phyloP scores from a whole-genome alignment of 1,284 basidiomycete species.

The Paramarasmius palmivorus region DNA sequence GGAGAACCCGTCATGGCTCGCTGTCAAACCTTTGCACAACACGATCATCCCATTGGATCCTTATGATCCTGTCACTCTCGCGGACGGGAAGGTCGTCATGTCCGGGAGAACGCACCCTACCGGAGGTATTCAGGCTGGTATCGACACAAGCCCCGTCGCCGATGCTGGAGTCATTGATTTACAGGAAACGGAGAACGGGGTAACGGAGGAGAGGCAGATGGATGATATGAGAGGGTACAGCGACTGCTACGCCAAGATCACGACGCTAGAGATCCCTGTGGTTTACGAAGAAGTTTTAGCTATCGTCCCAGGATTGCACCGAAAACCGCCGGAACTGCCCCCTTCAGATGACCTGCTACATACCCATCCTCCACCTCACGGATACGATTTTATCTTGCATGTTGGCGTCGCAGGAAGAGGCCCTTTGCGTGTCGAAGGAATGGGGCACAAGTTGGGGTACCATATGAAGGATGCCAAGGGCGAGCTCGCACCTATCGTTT shows the following conservation, averaged over 20 bases:
- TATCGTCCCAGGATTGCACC: constrained; percentile 59
- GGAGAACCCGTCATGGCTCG: constrained; percentile 59
- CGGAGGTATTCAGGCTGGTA: not conserved
- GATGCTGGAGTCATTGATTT: not conserved
- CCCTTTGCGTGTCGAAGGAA: constrained; percentile 61
- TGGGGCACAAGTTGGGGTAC: constrained; percentile 72
- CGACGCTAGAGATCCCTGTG: constrained; percentile 60
- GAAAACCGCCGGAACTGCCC: constrained; percentile 61
- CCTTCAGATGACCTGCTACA: constrained; percentile 27
- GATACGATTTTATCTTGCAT: constrained; percentile 77
- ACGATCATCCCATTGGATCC: constrained; percentile 31
- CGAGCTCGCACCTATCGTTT: constrained; percentile 25
- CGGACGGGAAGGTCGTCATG: constrained; percentile 11
- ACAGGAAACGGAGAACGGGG: not conserved
- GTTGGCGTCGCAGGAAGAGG: constrained; percentile 70
- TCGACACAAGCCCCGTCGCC: not conserved
- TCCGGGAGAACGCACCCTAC: not conserved
- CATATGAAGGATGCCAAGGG: constrained; percentile 68
- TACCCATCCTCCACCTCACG: constrained; percentile 48
- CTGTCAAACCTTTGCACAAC: constrained; percentile 52
- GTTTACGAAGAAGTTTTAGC: constrained; percentile 62
- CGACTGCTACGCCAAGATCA: constrained; percentile 53
- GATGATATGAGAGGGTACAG: constrained; percentile 12
- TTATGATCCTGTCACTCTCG: constrained; percentile 7
- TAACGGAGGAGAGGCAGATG: not conserved